Percentiles rank a stretch among this genome's conserved stretches.
Conservation (phyloP, 352 stramenopile species). For the Globisporangium okanoganense region DNA sequence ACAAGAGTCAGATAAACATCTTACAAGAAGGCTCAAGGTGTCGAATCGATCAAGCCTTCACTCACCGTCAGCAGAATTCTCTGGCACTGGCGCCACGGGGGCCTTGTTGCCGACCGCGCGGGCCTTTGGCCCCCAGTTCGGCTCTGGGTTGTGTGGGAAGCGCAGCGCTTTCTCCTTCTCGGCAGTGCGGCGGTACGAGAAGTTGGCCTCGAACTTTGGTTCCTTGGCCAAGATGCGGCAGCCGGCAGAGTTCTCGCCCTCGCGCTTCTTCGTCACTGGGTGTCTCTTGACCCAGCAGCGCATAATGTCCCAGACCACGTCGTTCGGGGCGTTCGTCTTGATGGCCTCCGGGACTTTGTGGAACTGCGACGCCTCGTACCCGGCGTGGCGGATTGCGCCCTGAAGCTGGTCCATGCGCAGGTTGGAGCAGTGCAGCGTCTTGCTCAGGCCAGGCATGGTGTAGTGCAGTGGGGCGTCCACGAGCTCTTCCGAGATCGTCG, state of each 20-base stretch:
- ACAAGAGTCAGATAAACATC: slow-evolving; percentile 1
- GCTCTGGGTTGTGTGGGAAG: slow-evolving; percentile 94
- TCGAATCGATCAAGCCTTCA: background rate
- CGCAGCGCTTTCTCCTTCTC: slow-evolving; percentile 90
- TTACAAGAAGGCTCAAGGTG: slow-evolving; percentile 4
- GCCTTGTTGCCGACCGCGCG: slow-evolving; percentile 74
- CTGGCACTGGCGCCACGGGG: slow-evolving; percentile 16
- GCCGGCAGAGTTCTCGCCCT: slow-evolving; percentile 69
- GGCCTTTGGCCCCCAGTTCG: slow-evolving; percentile 96
- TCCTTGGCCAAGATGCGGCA: slow-evolving; percentile 86
- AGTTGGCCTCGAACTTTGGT: slow-evolving; percentile 82
- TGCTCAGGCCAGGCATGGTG: slow-evolving; percentile 91
- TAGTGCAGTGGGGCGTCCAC: slow-evolving; percentile 97
- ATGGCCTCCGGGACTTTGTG: slow-evolving; percentile 98
- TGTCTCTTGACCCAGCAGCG: slow-evolving; percentile 94
- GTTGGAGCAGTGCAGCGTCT: slow-evolving; percentile 91
- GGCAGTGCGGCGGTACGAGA: slow-evolving; percentile 60
- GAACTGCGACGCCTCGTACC: slow-evolving; percentile 96
- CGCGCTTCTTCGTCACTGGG: slow-evolving; percentile 89
- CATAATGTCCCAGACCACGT: slow-evolving; percentile 98
- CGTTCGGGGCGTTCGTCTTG: slow-evolving; percentile 98
- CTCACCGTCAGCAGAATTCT: slow-evolving; percentile 22
- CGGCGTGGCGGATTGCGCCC: slow-evolving; percentile 93
- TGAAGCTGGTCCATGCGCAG: slow-evolving; percentile 94
- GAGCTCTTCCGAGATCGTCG: slow-evolving; percentile 94